Conservation (phyloP, 1,139 yeast species). For the Hemisphaericaspora subhashii region DNA sequence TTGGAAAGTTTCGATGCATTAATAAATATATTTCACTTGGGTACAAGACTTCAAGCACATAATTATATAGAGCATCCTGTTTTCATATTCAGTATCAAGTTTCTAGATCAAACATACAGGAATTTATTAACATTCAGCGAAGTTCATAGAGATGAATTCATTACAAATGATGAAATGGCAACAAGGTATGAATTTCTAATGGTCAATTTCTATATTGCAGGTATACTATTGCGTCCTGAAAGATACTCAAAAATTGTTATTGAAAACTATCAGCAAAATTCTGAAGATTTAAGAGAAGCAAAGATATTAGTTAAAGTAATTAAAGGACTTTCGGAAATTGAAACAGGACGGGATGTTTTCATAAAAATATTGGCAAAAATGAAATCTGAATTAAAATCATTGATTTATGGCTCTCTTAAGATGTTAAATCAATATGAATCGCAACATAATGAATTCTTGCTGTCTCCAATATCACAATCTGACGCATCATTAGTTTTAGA, state of each 20-base stretch:
- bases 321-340: conserved; percentile 34
- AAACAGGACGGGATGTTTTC: conserved; percentile 26
- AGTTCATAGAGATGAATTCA: conserved; percentile 14
- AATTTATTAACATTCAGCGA: conserved; percentile 24
- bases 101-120: conserved; percentile 39
- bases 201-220: conserved; percentile 43
- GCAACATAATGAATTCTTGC: conserved; percentile 7
- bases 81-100: conserved; percentile 40
- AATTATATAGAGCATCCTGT: conserved; percentile 36
- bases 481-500: conserved; percentile 12
- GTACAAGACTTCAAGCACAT: conserved; percentile 33
- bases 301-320: conserved; percentile 40
- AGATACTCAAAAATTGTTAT: conserved; percentile 28
- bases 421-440: conserved; percentile 27
- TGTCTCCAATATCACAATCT: conserved; percentile 12
- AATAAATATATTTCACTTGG: conserved; percentile 43
- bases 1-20: conserved; percentile 46
- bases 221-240: conserved; percentile 41
- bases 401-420: conserved; percentile 33
- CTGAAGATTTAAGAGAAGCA: conserved; percentile 31
- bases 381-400: conserved; percentile 24
- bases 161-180: conserved; percentile 21
- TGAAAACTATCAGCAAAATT: conserved; percentile 25
- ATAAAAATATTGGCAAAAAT: conserved; percentile 24
- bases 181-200: conserved; percentile 27